Evolutionary conservation across 768 basidiomycete genomes (phyloP).

Genomic region (Suillus decipiens): DNA sequence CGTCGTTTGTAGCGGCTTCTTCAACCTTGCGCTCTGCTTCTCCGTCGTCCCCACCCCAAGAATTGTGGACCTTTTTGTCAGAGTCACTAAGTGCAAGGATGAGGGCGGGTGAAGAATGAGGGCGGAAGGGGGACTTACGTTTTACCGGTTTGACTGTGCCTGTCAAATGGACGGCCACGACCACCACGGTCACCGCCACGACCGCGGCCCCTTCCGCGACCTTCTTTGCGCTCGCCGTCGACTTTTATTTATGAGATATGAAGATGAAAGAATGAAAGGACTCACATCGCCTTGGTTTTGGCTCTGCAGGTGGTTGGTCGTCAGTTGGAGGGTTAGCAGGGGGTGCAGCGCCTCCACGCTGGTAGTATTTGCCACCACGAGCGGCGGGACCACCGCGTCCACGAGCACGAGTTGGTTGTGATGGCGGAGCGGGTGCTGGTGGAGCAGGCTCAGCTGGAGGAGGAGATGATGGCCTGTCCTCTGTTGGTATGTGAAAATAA

Average conservation of each 20-base stretch:
- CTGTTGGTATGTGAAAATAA: constrained; percentile 34
- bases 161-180: constrained; percentile 79
- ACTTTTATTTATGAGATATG: constrained; percentile 20
- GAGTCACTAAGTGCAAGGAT: constrained; percentile 64
- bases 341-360: constrained; percentile 55
- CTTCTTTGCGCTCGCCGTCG: constrained; percentile 48
- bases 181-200: constrained; percentile 51
- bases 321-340: constrained; percentile 38
- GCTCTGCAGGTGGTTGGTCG: constrained; percentile 37
- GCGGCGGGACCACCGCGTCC: constrained; percentile 57
- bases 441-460: constrained; percentile 33
- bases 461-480: constrained; percentile 44
- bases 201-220: constrained; percentile 45
- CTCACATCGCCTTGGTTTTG: constrained; percentile 37
- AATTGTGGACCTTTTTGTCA: constrained; percentile 92
- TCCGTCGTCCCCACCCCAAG: constrained; percentile 94
- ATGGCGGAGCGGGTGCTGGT: constrained; percentile 30
- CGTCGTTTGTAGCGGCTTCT: constrained; percentile 72
- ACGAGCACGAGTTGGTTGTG: constrained; percentile 40
- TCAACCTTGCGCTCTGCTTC: constrained; percentile 81
- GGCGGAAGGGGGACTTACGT: constrained; percentile 49
- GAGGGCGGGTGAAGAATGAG: constrained; percentile 5
- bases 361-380: constrained; percentile 71
- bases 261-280: constrained; percentile 8
- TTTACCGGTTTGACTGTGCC: constrained; percentile 84